Base-by-base conservation (phyloP, 1,284 basidiomycete species). In the Testicularia cyperi region DNA sequence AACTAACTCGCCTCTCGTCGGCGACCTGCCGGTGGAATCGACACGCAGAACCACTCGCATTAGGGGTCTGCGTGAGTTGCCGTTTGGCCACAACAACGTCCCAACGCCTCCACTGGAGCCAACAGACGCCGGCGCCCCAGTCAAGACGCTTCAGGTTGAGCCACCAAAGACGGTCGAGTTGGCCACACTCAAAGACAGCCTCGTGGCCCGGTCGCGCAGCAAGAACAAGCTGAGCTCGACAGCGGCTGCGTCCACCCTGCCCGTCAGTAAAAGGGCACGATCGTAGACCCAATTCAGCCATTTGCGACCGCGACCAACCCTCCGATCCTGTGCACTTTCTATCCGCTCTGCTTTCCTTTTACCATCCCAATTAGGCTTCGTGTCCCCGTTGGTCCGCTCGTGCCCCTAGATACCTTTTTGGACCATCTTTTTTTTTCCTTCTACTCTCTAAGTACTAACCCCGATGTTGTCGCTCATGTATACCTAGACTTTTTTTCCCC, bases 211-310 rank as follows among this genome's bases (percentile, higher is more conserved):
- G 10, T 44, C 22, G 36, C 47, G 42, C 27, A 44, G 48, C 9
- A 60, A 60, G 22, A 60, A 60, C 42, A 60, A 60, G 34, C 45
- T 54, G 22, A 31, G 30, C 30, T 9, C 9, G 9, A 31, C 30
- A 16, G 18, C 15, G 30, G 8, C 42, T 8, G 38, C 56, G 9
- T 42, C 45, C 2, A 46, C 49, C 7, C 19, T 64, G 19, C 55
- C 55, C 4, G 35, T 45, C 5, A 53, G 49, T 41, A 63, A 51
- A 25, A 44, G 60, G 14, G 60, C 48, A 12, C 40, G 54, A 20
- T 63, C 48, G 18, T 58, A 24, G n/a, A n/a, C n/a, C n/a, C n/a
- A n/a, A n/a, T n/a, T n/a, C n/a, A n/a, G n/a, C n/a, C n/a, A n/a
- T n/a, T n/a, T n/a, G n/a, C n/a, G n/a, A n/a, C n/a, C n/a, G n/a